phyloP scores from a whole-genome alignment of 2,329 filamentous ascomycete genomes.

The Hypomyces rosellus region DNA sequence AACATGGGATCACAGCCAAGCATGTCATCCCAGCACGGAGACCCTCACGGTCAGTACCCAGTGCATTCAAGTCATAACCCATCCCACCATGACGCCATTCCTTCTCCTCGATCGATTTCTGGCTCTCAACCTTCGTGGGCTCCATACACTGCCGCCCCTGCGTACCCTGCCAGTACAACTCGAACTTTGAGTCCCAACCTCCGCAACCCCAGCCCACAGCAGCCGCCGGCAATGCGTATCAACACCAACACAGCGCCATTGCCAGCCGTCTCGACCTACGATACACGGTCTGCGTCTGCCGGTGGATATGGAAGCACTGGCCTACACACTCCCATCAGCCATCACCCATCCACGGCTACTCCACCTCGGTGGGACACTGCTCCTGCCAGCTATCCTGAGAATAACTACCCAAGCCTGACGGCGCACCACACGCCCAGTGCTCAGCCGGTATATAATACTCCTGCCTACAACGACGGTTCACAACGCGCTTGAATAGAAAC shows the following conservation, averaged over 20 bases:
- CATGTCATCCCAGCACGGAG: constrained; percentile 22
- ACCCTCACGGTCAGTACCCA: constrained; percentile 33
- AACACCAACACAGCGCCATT: constrained; percentile 29
- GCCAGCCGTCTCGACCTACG: constrained; percentile 35
- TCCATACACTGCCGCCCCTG: constrained; percentile 33
- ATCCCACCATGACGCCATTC: constrained; percentile 40
- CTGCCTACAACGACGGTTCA: constrained; percentile 33
- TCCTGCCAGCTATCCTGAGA: constrained; percentile 32
- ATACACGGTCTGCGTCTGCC: constrained; percentile 26
- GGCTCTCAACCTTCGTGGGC: constrained; percentile 44
- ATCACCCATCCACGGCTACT: constrained; percentile 31
- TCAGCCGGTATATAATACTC: constrained; percentile 35
- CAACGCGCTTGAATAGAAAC: constrained; percentile 32
- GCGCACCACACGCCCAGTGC: constrained; percentile 27
- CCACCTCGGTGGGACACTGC: constrained; percentile 36
- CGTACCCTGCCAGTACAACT: constrained; percentile 27
- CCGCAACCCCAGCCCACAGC: constrained; percentile 30
- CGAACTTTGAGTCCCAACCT: constrained; percentile 38
- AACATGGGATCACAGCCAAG: constrained; percentile 25
- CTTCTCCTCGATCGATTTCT: constrained; percentile 47
- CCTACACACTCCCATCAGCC: constrained; percentile 34
- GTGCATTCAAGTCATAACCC: constrained; percentile 30
- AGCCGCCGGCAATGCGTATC: constrained; percentile 29
- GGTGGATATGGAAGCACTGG: constrained; percentile 35
- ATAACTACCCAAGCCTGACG: constrained; percentile 33